phyloP scores from a whole-genome alignment of 768 basidiomycete genomes.

The Hydnomerulius pinastri region DNA sequence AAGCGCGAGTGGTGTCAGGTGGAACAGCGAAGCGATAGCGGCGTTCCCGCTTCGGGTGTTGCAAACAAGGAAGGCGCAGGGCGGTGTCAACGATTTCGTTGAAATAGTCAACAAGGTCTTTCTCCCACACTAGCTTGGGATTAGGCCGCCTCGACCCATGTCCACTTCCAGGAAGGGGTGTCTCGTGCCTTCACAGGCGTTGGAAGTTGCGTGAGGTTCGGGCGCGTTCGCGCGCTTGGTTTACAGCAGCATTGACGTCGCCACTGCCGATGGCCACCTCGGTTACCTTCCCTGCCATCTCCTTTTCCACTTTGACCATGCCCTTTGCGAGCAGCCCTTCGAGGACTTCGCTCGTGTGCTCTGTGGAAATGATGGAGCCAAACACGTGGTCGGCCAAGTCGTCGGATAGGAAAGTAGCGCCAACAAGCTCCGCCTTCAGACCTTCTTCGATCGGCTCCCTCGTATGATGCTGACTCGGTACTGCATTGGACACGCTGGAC shows the following conservation, averaged over 20 bases:
- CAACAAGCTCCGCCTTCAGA: too few species aligned
- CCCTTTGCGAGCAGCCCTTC: not conserved
- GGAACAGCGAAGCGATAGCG: constrained; percentile 1
- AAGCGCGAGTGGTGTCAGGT: not conserved
- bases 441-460: too few species aligned
- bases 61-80: not conserved
- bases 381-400: constrained; percentile 4
- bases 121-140: not conserved
- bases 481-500: too few species aligned
- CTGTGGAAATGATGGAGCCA: not conserved
- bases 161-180: not conserved
- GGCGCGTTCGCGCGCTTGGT: not conserved
- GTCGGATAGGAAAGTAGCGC: too few species aligned
- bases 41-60: not conserved
- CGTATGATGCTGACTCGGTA: too few species aligned
- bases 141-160: not conserved
- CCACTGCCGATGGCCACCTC: not conserved
- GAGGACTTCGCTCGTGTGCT: not conserved
- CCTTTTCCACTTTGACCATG: not conserved
- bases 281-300: too few species aligned
- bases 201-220: not conserved
- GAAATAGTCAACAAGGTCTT: not conserved
- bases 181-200: not conserved
- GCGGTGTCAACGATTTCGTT: not conserved
- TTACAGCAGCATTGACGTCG: not conserved